Evolutionary conservation across 495 filamentous ascomycete species (phyloP).

Genomic region (Xylaria cubensis): DNA sequence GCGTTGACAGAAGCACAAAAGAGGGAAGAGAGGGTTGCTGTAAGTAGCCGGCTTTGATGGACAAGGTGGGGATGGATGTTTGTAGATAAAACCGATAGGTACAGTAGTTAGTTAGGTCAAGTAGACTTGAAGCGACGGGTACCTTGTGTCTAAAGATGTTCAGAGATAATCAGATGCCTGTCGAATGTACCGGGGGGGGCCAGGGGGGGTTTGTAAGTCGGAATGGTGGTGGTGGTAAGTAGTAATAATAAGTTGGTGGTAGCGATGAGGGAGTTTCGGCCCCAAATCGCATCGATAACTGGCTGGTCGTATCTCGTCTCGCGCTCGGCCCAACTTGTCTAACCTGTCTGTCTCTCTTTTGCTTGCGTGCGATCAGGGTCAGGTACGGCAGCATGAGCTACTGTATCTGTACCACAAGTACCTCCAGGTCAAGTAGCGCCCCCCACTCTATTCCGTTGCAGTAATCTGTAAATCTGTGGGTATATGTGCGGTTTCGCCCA

Average conservation of each 20-base stretch:
- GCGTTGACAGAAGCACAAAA: slow-evolving; percentile 4
- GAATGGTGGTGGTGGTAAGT: not conserved
- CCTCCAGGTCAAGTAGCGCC: not conserved
- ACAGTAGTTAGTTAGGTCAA: too few relatives aligned
- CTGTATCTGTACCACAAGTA: not conserved
- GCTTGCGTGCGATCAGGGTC: not conserved
- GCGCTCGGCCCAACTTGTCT: slow-evolving; percentile 5
- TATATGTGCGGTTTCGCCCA: slow-evolving; percentile 6
- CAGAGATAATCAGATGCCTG: slow-evolving; percentile 21
- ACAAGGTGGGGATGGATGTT: slow-evolving; percentile 8
- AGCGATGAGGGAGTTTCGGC: slow-evolving; percentile 26
- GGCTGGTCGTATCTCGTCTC: slow-evolving; percentile 4
- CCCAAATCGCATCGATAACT: slow-evolving; percentile 9
- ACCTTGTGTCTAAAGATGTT: slow-evolving; percentile 12
- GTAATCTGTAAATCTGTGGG: not conserved
- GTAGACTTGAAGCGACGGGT: slow-evolving; percentile 14
- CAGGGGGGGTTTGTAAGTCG: slow-evolving; percentile 7
- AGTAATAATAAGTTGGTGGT: not conserved
- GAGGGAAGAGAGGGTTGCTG: not conserved
- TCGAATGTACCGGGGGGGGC: slow-evolving; percentile 3
- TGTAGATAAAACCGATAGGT: slow-evolving; percentile 15
- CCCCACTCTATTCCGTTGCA: not conserved
- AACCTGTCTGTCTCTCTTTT: slow-evolving; percentile 7
- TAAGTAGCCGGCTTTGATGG: not conserved
- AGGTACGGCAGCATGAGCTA: slow-evolving; percentile 11